Conservation (phyloP, 2,329 filamentous ascomycete species). For the Ascochyta koolunga region DNA sequence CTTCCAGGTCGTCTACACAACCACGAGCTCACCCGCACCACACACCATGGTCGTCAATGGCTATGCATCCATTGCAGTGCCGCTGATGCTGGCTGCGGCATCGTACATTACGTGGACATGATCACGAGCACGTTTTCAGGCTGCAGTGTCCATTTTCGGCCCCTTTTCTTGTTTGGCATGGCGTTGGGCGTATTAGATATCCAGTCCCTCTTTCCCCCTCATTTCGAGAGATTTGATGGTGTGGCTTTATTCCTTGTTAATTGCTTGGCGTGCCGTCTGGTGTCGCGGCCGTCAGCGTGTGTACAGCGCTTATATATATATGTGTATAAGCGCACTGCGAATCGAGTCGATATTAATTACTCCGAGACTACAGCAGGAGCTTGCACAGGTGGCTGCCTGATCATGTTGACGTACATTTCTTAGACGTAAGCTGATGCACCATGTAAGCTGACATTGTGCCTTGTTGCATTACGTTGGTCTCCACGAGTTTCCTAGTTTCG, state of each 20-base stretch:
- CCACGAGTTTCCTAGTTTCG: no score
- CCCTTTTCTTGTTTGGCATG: conserved; percentile 1
- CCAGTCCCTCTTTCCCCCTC: conserved; percentile 17
- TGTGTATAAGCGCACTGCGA: conserved; percentile 10
- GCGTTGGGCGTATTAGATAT: conserved; percentile 35
- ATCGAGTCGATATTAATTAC: conserved; percentile 2
- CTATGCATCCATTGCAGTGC: conserved; percentile 36
- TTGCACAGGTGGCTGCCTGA: not conserved
- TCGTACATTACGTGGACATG: conserved; percentile 38
- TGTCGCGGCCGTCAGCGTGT: not conserved
- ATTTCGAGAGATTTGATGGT: conserved; percentile 1
- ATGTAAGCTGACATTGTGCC: not conserved
- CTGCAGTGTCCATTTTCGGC: conserved; percentile 2
- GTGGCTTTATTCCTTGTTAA: not conserved
- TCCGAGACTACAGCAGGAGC: not conserved
- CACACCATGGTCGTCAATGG: conserved; percentile 31
- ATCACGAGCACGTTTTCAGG: not conserved
- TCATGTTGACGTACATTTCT: not conserved
- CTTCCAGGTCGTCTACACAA: conserved; percentile 78
- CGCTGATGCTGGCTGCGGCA: conserved; percentile 34
- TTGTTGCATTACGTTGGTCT: no score
- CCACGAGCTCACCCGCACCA: conserved; percentile 42
- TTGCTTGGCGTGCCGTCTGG: not conserved
- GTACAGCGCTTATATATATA: conserved; percentile 10
- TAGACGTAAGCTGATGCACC: not conserved